Conservation (phyloP, 1,139 yeast genomes). For the Magnusiomyces paraingens region DNA sequence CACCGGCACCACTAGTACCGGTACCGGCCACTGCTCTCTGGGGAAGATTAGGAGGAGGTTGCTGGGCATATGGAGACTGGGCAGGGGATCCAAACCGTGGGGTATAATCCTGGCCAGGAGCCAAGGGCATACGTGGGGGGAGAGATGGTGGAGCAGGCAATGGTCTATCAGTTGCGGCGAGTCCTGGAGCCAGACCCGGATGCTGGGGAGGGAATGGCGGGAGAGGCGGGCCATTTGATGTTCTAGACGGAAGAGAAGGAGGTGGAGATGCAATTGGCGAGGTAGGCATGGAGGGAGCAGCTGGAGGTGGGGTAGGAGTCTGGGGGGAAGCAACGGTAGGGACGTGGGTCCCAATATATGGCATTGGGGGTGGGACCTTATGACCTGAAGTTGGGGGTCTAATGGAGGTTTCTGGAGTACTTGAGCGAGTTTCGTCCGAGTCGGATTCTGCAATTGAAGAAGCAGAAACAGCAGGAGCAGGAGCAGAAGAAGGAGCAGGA, state of each 20-base stretch:
- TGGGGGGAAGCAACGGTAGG: constrained; percentile 24
- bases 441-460: constrained; percentile 27
- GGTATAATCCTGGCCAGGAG: constrained; percentile 7
- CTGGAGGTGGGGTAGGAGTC: constrained; percentile 18
- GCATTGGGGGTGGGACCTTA: constrained; percentile 32
- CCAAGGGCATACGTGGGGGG: constrained; percentile 13
- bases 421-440: constrained; percentile 31
- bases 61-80: constrained; percentile 20
- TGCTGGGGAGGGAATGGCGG: constrained; percentile 8
- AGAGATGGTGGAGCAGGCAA: constrained; percentile 14
- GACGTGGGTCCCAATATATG: constrained; percentile 27
- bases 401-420: constrained; percentile 15
- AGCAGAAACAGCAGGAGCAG: constrained; percentile 24
- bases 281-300: constrained; percentile 20
- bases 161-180: constrained; percentile 8
- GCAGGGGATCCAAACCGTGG: constrained; percentile 16
- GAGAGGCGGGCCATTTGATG: constrained; percentile 6
- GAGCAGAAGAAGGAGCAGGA: constrained; percentile 24
- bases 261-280: constrained; percentile 10
- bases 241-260: constrained; percentile 10
- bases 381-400: constrained; percentile 25
- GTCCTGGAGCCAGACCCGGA: constrained; percentile 8
- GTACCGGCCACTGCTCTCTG: constrained; percentile 21
- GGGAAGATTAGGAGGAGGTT: constrained; percentile 32
- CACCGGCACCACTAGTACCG: constrained; percentile 20